phyloP scores from a whole-genome alignment of 768 basidiomycete genomes.

The Megacollybia marginata region DNA sequence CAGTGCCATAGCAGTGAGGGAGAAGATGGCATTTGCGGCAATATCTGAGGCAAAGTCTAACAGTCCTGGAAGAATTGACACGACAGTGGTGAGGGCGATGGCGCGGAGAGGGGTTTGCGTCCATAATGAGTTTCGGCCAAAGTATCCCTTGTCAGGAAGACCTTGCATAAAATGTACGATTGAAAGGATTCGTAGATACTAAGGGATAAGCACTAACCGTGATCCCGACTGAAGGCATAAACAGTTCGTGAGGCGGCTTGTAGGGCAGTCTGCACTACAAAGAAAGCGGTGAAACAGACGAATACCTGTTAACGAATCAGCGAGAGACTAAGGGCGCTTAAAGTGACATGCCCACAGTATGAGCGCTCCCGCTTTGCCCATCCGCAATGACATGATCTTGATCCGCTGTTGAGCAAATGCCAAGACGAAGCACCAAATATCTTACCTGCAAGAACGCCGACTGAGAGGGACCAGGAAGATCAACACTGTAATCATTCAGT shows the following conservation, averaged over 20 bases:
- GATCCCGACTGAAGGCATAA: conserved; percentile 80
- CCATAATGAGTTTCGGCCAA: conserved; percentile 52
- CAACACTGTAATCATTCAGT: conserved; percentile 29
- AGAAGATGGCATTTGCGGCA: conserved; percentile 51
- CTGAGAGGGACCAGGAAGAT: conserved; percentile 63
- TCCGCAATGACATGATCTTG: conserved; percentile 70
- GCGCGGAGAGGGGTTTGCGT: conserved; percentile 75
- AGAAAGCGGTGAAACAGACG: conserved; percentile 83
- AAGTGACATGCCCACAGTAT: conserved; percentile 59
- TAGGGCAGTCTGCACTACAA: conserved; percentile 72
- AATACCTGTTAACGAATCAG: conserved; percentile 39
- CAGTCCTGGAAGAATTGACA: conserved; percentile 38
- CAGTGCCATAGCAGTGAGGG: conserved; percentile 42
- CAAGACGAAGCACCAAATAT: background rate
- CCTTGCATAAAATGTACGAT: conserved; percentile 25
- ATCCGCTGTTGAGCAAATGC: background rate
- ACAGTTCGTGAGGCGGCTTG: conserved; percentile 80
- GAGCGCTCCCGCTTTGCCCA: conserved; percentile 70
- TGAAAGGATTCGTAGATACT: background rate
- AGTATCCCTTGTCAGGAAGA: conserved; percentile 73
- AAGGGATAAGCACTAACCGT: conserved; percentile 31
- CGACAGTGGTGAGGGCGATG: conserved; percentile 70
- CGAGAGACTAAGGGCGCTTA: background rate
- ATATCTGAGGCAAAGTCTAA: conserved; percentile 44
- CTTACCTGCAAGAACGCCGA: conserved; percentile 64